A percentile compares a stretch with the other conserved stretches of the same genome.
Evolutionary conservation across 2,329 filamentous ascomycete species (phyloP).

Genomic region (Huntiella decipiens): DNA sequence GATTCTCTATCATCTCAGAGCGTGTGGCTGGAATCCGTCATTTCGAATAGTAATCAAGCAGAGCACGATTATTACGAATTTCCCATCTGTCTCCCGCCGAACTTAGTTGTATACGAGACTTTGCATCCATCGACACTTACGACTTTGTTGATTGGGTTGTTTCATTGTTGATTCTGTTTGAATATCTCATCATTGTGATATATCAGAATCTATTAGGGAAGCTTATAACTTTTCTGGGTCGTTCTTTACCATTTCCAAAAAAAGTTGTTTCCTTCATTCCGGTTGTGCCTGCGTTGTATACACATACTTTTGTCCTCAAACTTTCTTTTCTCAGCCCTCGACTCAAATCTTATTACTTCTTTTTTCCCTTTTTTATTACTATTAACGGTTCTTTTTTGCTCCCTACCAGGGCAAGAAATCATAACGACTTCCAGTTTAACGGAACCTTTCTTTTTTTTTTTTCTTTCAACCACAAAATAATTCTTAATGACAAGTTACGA

Average conservation of each 20-base stretch:
- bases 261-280: neutral
- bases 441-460: slow-evolving; percentile 5
- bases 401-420: neutral
- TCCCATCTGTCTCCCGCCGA: too few species aligned
- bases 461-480: slow-evolving; percentile 3
- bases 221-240: neutral
- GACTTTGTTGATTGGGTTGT: neutral
- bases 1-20: slow-evolving; percentile 3
- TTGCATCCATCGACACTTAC: neutral
- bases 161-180: neutral
- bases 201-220: too few species aligned
- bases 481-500: slow-evolving; percentile 12
- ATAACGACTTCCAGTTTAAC: neutral
- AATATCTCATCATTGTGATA: too few species aligned
- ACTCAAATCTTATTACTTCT: neutral
- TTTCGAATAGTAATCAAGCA: slow-evolving; percentile 1
- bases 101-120: too few species aligned
- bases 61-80: neutral
- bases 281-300: slow-evolving; percentile 2
- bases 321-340: slow-evolving; percentile 3
- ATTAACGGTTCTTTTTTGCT: slow-evolving; percentile 1
- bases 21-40: slow-evolving; percentile 10
- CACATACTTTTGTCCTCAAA: slow-evolving; percentile 3
- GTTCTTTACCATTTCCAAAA: slow-evolving; percentile 4
- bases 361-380: too few species aligned